These are phyloP conservation scores for Pseudonitzschia multiseries DNA, from an alignment of 108 stramenopile genomes.

Conservation along the genomic window DNA sequence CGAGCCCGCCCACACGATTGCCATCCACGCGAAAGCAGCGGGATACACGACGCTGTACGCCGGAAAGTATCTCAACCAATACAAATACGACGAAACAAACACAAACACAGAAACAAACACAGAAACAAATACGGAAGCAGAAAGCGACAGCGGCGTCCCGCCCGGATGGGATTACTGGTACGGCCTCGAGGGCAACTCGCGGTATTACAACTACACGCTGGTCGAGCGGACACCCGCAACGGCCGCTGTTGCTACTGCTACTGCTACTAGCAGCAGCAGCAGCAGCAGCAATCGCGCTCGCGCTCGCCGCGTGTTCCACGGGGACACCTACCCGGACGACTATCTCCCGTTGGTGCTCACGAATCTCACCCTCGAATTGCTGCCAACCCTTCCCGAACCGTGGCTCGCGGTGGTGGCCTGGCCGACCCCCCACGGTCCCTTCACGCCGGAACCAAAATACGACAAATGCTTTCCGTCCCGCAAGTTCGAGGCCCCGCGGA, in stretches of 20 bases:
- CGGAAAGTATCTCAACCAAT: constrained; percentile 45
- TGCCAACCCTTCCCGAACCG: constrained; percentile 17
- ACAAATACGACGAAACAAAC: constrained; percentile 10
- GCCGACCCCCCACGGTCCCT: constrained; percentile 43
- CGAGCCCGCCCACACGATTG: constrained; percentile 26
- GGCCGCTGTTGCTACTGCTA: no score
- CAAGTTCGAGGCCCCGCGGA: not conserved
- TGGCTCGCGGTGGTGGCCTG: constrained; percentile 33
- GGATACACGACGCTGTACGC: constrained; percentile 39
- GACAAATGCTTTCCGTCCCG: not conserved
- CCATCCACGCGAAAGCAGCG: constrained; percentile 32
- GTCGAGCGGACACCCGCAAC: constrained; percentile 1
- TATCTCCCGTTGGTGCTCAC: constrained; percentile 37
- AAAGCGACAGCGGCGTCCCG: constrained; percentile 19
- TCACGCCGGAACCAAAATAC: constrained; percentile 33
- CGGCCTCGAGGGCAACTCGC: constrained; percentile 38
- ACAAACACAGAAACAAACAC: no score
- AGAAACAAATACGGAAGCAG: no score
- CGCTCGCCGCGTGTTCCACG: constrained; percentile 13
- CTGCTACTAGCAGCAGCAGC: not conserved
- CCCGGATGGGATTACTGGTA: constrained; percentile 40
- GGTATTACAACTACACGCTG: constrained; percentile 39
- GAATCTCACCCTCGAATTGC: constrained; percentile 12
- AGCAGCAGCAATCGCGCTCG: not conserved
- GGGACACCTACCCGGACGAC: constrained; percentile 31